These are phyloP conservation scores for Scutellaria minor DNA, from an alignment of 257 asterid genomes.

Conservation along the genomic window DNA sequence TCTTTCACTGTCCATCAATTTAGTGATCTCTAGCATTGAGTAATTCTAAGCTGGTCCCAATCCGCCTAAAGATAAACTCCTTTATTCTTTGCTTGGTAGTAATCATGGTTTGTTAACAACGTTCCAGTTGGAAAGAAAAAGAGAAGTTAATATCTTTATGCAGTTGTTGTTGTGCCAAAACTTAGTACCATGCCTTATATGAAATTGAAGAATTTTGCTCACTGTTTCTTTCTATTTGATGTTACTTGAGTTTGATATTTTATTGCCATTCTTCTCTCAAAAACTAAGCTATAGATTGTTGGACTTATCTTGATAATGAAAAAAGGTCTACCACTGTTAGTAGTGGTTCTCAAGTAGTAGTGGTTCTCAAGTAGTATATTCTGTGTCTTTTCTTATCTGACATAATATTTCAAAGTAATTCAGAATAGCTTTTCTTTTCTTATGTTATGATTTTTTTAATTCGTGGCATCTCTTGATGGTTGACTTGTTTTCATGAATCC, in stretches of 20 bases:
- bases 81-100: neutral
- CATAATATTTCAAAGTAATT: neutral
- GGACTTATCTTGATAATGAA: neutral
- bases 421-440: neutral
- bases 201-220: slow-evolving; percentile 1
- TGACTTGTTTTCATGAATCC: slow-evolving; percentile 36
- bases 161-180: slow-evolving; percentile 1
- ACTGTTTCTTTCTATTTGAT: neutral
- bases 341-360: neutral
- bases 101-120: neutral
- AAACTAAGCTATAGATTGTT: neutral
- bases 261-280: slow-evolving; percentile 4
- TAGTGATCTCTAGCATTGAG: neutral
- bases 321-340: neutral
- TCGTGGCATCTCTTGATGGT: slow-evolving; percentile 15
- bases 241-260: slow-evolving; percentile 3
- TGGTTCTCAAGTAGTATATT: neutral
- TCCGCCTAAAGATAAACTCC: slow-evolving; percentile 11
- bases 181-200: neutral
- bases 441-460: slow-evolving; percentile 5
- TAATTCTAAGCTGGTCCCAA: neutral
- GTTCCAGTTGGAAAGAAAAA: neutral
- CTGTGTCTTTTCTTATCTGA: neutral
- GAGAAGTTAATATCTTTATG: neutral
- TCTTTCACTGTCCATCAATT: slow-evolving; percentile 1